A percentile compares a stretch with the other conserved stretches of the same genome.
These are phyloP conservation scores for Verbena officinalis DNA, from an alignment of 257 asterid species.

Conservation along the genomic window DNA sequence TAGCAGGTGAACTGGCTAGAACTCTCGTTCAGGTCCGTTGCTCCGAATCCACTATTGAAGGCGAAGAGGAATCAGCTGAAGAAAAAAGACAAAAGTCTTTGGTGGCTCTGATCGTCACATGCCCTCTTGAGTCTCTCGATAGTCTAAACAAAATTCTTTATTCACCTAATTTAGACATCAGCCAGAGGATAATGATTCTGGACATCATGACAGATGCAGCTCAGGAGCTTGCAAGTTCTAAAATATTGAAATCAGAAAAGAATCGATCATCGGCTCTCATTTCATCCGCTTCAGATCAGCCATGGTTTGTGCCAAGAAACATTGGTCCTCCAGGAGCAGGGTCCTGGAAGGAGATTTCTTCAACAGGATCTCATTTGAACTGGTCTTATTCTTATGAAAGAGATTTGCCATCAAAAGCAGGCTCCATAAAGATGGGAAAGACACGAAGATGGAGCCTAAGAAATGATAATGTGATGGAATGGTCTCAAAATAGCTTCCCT, in stretches of 20 bases:
- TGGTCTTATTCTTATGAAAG: slow-evolving; percentile 93
- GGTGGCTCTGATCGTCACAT: slow-evolving; percentile 68
- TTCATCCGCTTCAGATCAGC: slow-evolving; percentile 62
- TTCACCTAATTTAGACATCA: slow-evolving; percentile 81
- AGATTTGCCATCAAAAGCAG: slow-evolving; percentile 70
- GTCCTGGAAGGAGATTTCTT: slow-evolving; percentile 80
- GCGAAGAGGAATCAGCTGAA: slow-evolving; percentile 92
- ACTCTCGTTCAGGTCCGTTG: slow-evolving; percentile 84
- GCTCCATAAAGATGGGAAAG: slow-evolving; percentile 62
- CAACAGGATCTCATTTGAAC: slow-evolving; percentile 69
- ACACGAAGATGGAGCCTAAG: slow-evolving; percentile 73
- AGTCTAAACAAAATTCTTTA: slow-evolving; percentile 71
- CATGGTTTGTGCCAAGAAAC: slow-evolving; percentile 82
- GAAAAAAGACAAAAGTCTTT: slow-evolving; percentile 81
- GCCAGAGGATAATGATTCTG: slow-evolving; percentile 91
- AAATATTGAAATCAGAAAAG: slow-evolving; percentile 45
- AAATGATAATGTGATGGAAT: slow-evolving; percentile 47
- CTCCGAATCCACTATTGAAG: slow-evolving; percentile 72
- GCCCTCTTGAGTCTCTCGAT: slow-evolving; percentile 81
- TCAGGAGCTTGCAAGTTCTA: slow-evolving; percentile 77
- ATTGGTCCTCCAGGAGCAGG: slow-evolving; percentile 76
- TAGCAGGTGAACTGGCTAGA: slow-evolving; percentile 77
- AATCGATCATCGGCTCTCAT: slow-evolving; percentile 45
- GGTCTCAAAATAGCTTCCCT: slow-evolving; percentile 76
- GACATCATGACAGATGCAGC: slow-evolving; percentile 92